phyloP scores from a whole-genome alignment of 768 basidiomycete genomes.

The Hericium coralloides region DNA sequence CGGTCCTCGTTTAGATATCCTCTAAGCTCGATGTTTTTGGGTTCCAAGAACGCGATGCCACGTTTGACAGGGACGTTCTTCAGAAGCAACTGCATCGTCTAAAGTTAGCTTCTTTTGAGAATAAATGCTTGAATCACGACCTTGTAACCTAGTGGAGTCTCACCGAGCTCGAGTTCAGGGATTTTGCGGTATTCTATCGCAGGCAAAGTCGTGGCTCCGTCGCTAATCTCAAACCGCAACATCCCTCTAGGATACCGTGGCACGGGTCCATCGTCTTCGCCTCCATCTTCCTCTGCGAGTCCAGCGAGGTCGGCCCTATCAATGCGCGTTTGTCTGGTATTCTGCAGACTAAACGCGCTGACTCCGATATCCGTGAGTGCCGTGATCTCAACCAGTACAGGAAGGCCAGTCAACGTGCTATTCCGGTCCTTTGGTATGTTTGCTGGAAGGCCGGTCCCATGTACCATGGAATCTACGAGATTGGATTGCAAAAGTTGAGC shows the following conservation, averaged over 20 bases:
- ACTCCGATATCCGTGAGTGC: slow-evolving; percentile 77
- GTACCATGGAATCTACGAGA: slow-evolving; percentile 61
- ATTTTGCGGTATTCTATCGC: slow-evolving; percentile 76
- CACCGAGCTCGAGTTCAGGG: slow-evolving; percentile 57
- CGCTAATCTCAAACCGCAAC: slow-evolving; percentile 67
- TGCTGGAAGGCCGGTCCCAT: slow-evolving; percentile 57
- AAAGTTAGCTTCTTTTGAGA: neutral
- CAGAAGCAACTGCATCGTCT: slow-evolving; percentile 50
- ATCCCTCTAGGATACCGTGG: slow-evolving; percentile 79
- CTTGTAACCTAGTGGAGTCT: slow-evolving; percentile 78
- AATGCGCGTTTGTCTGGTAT: slow-evolving; percentile 53
- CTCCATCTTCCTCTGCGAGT: slow-evolving; percentile 41
- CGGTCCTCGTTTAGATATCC: slow-evolving; percentile 59
- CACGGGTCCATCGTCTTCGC: slow-evolving; percentile 63
- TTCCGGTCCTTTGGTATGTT: slow-evolving; percentile 30
- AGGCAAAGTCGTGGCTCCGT: slow-evolving; percentile 58
- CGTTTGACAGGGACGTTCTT: slow-evolving; percentile 58
- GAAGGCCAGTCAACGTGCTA: slow-evolving; percentile 29
- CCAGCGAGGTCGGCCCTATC: slow-evolving; percentile 45
- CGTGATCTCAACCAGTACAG: slow-evolving; percentile 67
- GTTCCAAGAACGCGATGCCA: slow-evolving; percentile 74
- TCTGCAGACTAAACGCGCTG: slow-evolving; percentile 75
- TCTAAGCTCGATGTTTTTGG: slow-evolving; percentile 48
- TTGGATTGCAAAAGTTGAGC: slow-evolving; percentile 65
- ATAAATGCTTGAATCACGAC: slow-evolving; percentile 27